Evolutionary conservation across 306 rosid genomes (phyloP), one percentile per base, ranked within the genome.

Genomic region (Astragalus glycyphyllos): DNA sequence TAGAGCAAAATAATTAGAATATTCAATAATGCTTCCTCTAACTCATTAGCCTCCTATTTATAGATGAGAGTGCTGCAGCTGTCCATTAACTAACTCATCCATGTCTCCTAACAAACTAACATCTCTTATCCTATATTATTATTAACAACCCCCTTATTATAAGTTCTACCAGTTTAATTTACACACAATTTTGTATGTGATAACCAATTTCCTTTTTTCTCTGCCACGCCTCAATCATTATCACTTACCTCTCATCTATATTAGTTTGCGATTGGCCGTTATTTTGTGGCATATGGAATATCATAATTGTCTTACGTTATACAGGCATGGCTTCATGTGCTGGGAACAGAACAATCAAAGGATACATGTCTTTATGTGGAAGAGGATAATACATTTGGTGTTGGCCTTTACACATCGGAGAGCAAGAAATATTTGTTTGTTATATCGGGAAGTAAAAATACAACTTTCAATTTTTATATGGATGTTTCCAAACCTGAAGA

Each of bases 391-490:
- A 88, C 29, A 35, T 93, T 90, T 85, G 85, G 90, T 63, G 76
- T 93, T 15, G 90, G 80, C 55, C 98, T 93, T 76, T 37, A 70
- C 1, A 85, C 94, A 80, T 88, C 98, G 4, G 96, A 88, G 82
- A 93, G 97, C 92, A 84, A 87, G 84, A 81, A 67, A 71, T 93
- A 82, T 81, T 80, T 93, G 82, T 93, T 90, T 76, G 83, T 93
- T 80, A 97, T 84, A 65, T 90, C 96, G 1, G 94, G 83, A 82
- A 90, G 97, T 79, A 93, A 85, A 86, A 84, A 53, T 71, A 93
- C 97, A 37, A 83, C 86, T 79, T 93, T 93, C 86, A 93, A 88
- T 75, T 90, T 93, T 81, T 88, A 87, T 82, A 89, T 90, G 65
- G 98, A 93, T 64, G 89, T 86, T 78, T 83, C 81, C 65, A 93